Conservation (phyloP, 2,329 filamentous ascomycete genomes). For the Colletotrichum orbiculare region DNA sequence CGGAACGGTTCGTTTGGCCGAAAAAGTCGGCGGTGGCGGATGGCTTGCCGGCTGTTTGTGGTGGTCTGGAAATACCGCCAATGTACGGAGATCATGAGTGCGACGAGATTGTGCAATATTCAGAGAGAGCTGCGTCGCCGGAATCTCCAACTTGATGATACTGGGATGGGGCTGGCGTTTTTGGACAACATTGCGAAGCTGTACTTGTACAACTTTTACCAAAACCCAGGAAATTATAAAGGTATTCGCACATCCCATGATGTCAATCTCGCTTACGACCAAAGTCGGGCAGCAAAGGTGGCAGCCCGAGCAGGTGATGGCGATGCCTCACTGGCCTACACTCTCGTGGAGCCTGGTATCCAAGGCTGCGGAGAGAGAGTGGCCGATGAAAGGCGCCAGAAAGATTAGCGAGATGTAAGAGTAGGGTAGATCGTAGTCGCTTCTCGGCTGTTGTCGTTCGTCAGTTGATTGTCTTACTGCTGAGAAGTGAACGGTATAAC, state of each 20-base stretch:
- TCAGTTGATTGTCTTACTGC: neutral
- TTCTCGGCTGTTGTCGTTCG: neutral
- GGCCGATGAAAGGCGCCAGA: slow-evolving; percentile 73
- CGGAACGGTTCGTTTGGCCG: slow-evolving; percentile 10
- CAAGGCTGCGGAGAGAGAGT: slow-evolving; percentile 69
- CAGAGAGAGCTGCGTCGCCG: too few species aligned
- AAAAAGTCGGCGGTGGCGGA: too few species aligned
- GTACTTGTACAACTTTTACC: too few species aligned
- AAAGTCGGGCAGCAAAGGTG: slow-evolving; percentile 64
- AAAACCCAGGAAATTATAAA: neutral
- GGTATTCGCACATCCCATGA: neutral
- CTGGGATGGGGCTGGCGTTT: too few species aligned
- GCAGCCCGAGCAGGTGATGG: slow-evolving; percentile 70
- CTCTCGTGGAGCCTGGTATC: slow-evolving; percentile 74
- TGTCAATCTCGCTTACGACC: slow-evolving; percentile 48
- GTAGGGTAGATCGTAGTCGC: slow-evolving; percentile 70
- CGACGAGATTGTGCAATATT: slow-evolving; percentile 3
- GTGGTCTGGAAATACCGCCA: slow-evolving; percentile 13
- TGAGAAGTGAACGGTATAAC: slow-evolving; percentile 44
- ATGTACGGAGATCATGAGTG: neutral
- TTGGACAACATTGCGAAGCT: too few species aligned
- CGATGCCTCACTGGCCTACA: slow-evolving; percentile 77
- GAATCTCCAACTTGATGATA: too few species aligned
- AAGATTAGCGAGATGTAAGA: slow-evolving; percentile 74
- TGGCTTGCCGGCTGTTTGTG: too few species aligned